Evolutionary conservation across 345 rosid genomes (phyloP).

Genomic region (Hypericum perforatum): DNA sequence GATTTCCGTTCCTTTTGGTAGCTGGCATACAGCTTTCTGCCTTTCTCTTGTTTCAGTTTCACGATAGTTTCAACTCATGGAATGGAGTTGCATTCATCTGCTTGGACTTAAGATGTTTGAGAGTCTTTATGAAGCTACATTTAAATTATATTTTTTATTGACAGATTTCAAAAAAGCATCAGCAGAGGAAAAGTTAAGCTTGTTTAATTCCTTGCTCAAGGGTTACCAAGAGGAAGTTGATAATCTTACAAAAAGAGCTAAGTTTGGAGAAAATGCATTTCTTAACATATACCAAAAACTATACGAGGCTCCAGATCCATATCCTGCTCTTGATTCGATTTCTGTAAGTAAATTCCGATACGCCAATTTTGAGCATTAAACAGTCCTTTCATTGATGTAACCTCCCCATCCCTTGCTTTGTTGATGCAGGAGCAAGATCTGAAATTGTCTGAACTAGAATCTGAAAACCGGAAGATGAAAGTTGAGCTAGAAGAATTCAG

Average conservation of each 20-base stretch:
- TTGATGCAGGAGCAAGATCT: slow-evolving; percentile 82
- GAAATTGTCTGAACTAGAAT: slow-evolving; percentile 73
- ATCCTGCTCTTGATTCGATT: slow-evolving; percentile 84
- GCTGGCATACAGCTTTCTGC: background rate
- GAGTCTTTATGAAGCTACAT: too few relatives aligned
- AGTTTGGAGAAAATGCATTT: slow-evolving; percentile 94
- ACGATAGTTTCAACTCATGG: background rate
- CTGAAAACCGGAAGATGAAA: slow-evolving; percentile 95
- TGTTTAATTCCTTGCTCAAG: slow-evolving; percentile 87
- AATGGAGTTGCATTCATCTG: background rate
- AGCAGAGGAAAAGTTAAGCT: slow-evolving; percentile 62
- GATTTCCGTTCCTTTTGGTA: too few relatives aligned
- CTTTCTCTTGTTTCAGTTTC: background rate
- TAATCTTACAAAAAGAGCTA: slow-evolving; percentile 97
- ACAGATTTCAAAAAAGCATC: slow-evolving; percentile 98
- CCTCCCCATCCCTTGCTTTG: slow-evolving; percentile 9
- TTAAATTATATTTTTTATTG: background rate
- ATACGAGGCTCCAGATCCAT: slow-evolving; percentile 99
- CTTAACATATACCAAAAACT: slow-evolving; percentile 94
- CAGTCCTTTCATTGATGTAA: too few relatives aligned
- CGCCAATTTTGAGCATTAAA: too few relatives aligned
- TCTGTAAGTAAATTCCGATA: slow-evolving; percentile 45
- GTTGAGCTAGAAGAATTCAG: slow-evolving; percentile 92
- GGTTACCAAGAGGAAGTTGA: slow-evolving; percentile 99
- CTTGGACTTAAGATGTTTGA: background rate